Evolutionary conservation across 2,329 filamentous ascomycete genomes (phyloP).

Genomic region (Fusarium globosum): DNA sequence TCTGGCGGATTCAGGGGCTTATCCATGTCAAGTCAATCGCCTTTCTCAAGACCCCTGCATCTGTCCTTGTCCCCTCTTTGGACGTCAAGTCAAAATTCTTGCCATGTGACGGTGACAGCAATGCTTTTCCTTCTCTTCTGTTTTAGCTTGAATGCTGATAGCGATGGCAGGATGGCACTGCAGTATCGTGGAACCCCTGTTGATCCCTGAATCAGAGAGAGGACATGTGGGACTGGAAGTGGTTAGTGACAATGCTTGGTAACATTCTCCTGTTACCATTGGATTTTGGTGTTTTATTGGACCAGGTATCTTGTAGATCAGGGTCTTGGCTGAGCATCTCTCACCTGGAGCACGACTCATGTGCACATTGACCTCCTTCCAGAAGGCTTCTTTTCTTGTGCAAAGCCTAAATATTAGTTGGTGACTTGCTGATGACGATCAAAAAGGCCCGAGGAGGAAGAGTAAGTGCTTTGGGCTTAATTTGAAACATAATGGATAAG

Average conservation of each 20-base stretch:
- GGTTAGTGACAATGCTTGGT: constrained; percentile 26
- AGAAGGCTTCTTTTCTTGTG: constrained; percentile 15
- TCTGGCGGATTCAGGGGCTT: constrained; percentile 41
- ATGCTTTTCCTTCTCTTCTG: background rate
- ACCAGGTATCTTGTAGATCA: constrained; percentile 10
- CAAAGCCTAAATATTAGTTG: background rate
- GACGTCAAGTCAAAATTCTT: constrained; percentile 25
- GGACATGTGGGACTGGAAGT: constrained; percentile 6
- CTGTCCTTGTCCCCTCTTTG: constrained; percentile 1
- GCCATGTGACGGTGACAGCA: constrained; percentile 23
- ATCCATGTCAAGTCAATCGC: constrained; percentile 31
- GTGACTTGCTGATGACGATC: background rate
- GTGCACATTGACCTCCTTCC: constrained; percentile 3
- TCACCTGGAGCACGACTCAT: constrained; percentile 14
- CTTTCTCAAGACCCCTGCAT: constrained; percentile 4
- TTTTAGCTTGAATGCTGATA: background rate
- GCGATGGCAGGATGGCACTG: background rate
- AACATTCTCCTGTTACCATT: constrained; percentile 6
- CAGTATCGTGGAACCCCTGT: constrained; percentile 23
- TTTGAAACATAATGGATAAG: constrained; percentile 44
- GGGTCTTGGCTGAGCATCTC: constrained; percentile 17
- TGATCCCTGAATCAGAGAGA: constrained; percentile 33
- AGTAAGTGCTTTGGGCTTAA: constrained; percentile 35
- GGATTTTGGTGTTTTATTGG: constrained; percentile 6
- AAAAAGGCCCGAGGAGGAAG: constrained; percentile 4